Base-by-base conservation (phyloP, 1,139 yeast genomes). In the Diutina neorugosa region DNA sequence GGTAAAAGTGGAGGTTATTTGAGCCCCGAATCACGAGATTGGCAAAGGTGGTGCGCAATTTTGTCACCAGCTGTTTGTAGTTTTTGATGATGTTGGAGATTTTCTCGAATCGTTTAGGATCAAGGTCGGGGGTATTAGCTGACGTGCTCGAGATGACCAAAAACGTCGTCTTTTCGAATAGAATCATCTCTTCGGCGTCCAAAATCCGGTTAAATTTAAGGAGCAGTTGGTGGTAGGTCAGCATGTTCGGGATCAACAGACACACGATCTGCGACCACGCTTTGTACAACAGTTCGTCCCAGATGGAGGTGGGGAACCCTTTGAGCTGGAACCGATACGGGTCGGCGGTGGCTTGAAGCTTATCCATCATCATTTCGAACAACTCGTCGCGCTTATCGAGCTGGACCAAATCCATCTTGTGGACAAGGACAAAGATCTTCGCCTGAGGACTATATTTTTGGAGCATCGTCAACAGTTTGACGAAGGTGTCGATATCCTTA, bases 201-300 rank as follows among this genome's bases (percentile, higher is more conserved):
- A 91, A 71, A 20, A 88, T 80, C 27, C 78, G 74, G 59, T 91
- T 89, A 64, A 93, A 81, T 61, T 83, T 84, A 52, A 84, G 70
- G 57, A 93, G 71, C 63, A 88, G 87, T 56, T 80, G 80, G 66
- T 91, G 93, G 64, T 90, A 87, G 18, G 82, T 69, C 52, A 81
- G 78, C 81, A 93, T 91, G 64, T 94, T 93, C 9, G 98, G 98
- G 56, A 93, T 91, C 60, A 93, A 75, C 2, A 97, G 86, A 64
- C 98, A 90, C 42, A 93, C 98, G 57, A 93, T 93, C 54, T 85
- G 87, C 3, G 96, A 87, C 99, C 99, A 93, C 0, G 98, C 98
- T 66, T 86, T 88, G 68, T 91, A 93, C 57, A 93, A 74, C 63
- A 95, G 84, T 67, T 93, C 98, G 68, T 93, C 98, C 98, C 98